Base-by-base conservation (phyloP, 352 stramenopile species). In the Phytophthora podocarpi region DNA sequence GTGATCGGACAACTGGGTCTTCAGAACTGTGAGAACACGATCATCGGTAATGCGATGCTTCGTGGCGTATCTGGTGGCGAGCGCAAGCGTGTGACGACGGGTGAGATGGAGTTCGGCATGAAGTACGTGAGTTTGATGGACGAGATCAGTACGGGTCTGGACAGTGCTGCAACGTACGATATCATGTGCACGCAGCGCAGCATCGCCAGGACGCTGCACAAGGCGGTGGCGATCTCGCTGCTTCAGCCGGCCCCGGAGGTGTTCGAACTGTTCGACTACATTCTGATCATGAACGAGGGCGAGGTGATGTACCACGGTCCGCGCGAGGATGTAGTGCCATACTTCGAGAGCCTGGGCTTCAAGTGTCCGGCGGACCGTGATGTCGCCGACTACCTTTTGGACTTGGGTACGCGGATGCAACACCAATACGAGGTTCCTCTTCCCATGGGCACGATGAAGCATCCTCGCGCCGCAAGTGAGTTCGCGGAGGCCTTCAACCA, bases 161-260 rank as follows among this genome's bases (percentile, higher is more conserved):
- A 90, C 60, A 82, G 69, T 18, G 81, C 82, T 2, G 76, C 78
- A 8, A 80, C 82, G 20, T 88, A 74, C 55, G 82, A 89, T 30
- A 90, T 92, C 26, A 76, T 86, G 41, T 72, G 67, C 5, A 80
- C 75, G 10, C 65, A 82, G 42, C 67, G 76, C 9, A 75, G 59
- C 31, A 59, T 87, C 39, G 78, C 79, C 26, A 66, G 87, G 54
- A 68, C 56, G 18, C 62, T 92, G 20, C 56, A 57, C 41, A 74
- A 77, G 47, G 87, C 82, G 1, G 36, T 79, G 3, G 80, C 90
- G 8, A 82, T 97, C 16, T 85, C 88, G 9, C 71, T 98, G 34
- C 67, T 97, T 12, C 78, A 98, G 73, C 94, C 94, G 24, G 80
- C 93, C 8, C 95, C 95, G 4, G 94, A 98, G 74, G 91, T 96